Base-by-base conservation (phyloP, 768 basidiomycete genomes). In the Russula sp. region DNA sequence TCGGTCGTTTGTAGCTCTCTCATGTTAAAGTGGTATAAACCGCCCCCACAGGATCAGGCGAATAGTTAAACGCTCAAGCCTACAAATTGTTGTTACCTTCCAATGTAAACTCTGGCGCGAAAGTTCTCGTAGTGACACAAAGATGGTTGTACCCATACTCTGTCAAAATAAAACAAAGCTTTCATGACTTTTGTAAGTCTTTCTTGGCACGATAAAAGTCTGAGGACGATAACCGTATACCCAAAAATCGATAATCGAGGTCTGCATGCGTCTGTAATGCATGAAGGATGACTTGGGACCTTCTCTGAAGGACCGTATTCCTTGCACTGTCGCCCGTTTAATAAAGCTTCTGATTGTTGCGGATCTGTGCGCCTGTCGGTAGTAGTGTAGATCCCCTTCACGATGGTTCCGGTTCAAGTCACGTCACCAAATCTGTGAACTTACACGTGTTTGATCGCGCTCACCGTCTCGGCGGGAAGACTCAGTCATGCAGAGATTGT, bases 201-300 rank as follows among this genome's bases (percentile, higher is more conserved):
- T 82, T 87, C 71, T 79, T 85, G 13, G 78, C 73, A 67, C 79
- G 82, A 72, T 91, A 91, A 73, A 83, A 91, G 67, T 91, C 89
- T 0, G 88, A 89, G 71, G 91, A 91, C 0, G 88, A 89, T 35
- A 98, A 75, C 42, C 95, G 78, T 34, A 94, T 88, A 20, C 85
- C 91, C 65, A 99, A 75, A 75, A 97, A 94, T 57, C 93, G 84
- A 70, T 94, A 91, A 73, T 99, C 95, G 48, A 93, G 80, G 74
- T 98, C 95, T 16, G 88, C 80, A 72, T 96, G 92, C 2, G 79
- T 78, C 66, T 89, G 89, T 37, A 97, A 78, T 2, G 82, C 81
- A 35, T 84, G 79, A 16, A 94, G 92, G 68, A 98, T 83, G 14
- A 79, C 77, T 62, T 88, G 85, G 22, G 9, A 86, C 84, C 59